These are phyloP conservation scores for Lactarius hatsudake DNA, from an alignment of 768 basidiomycete species.

Conservation along the genomic window DNA sequence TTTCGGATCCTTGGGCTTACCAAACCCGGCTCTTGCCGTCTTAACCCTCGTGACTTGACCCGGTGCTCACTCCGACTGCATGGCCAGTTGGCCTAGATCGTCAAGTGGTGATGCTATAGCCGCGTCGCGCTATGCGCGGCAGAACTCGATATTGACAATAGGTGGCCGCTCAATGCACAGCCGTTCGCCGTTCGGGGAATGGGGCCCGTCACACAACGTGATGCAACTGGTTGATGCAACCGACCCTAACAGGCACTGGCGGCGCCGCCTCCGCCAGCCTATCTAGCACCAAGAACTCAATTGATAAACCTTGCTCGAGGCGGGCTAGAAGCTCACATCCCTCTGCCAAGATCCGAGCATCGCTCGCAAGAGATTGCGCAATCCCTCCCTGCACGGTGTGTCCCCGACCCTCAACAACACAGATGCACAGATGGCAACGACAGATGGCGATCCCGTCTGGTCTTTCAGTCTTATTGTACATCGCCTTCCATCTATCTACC, in stretches of 20 bases:
- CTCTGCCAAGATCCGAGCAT: neutral
- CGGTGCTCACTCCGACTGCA: slow-evolving; percentile 6
- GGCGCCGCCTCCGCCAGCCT: neutral
- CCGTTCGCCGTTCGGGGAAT: neutral
- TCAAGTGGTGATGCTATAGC: neutral
- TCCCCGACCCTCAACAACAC: neutral
- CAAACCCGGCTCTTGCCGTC: slow-evolving; percentile 3
- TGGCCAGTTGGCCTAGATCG: slow-evolving; percentile 1
- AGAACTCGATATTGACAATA: neutral
- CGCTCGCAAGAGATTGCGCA: neutral
- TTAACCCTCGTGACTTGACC: slow-evolving; percentile 17
- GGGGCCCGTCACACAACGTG: neutral
- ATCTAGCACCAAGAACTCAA: slow-evolving; percentile 3
- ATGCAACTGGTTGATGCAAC: neutral
- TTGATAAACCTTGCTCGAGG: slow-evolving; percentile 19
- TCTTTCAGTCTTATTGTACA: neutral
- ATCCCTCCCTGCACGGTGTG: neutral
- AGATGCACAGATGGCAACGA: neutral
- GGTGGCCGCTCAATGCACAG: neutral
- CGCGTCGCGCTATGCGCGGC: neutral
- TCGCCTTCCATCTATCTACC: neutral
- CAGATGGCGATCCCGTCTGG: neutral
- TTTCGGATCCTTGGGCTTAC: slow-evolving; percentile 7
- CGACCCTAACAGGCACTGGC: neutral
- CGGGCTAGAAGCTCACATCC: slow-evolving; percentile 7